phyloP scores from a whole-genome alignment of 108 stramenopile genomes.

The Cyclostephanos invisitatus region DNA sequence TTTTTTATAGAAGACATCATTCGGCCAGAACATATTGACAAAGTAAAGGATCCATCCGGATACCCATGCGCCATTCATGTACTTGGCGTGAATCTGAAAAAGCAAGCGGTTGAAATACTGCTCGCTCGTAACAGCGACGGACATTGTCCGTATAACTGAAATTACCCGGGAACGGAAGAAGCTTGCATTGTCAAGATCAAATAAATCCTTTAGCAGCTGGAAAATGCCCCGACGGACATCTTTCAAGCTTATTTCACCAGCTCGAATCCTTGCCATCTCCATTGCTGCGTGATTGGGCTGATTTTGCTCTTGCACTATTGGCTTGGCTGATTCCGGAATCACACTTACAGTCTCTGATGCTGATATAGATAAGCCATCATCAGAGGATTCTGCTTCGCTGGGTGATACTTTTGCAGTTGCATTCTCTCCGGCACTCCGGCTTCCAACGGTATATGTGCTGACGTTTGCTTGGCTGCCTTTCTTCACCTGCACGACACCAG shows the following conservation, averaged over 20 bases:
- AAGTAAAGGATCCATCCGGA: conserved; percentile 59
- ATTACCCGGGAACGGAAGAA: conserved; percentile 83
- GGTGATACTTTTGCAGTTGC: neutral
- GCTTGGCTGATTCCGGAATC: neutral
- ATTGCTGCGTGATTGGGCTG: conserved; percentile 30
- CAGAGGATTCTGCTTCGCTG: conserved; percentile 5
- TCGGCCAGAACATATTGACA: conserved; percentile 82
- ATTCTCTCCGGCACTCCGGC: neutral
- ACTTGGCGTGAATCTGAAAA: conserved; percentile 60
- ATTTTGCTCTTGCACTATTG: conserved; percentile 18
- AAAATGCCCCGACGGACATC: conserved; percentile 75
- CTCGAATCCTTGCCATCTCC: conserved; percentile 39
- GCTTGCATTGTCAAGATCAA: conserved; percentile 87
- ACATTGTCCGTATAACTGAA: conserved; percentile 78
- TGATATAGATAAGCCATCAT: conserved; percentile 6
- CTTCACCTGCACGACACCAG: conserved; percentile 40
- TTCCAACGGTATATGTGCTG: neutral
- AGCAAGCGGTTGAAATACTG: conserved; percentile 75
- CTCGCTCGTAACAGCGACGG: conserved; percentile 70
- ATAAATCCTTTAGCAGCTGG: conserved; percentile 68
- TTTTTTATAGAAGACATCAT: conserved; percentile 70
- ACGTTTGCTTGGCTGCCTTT: conserved; percentile 11
- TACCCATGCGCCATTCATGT: conserved; percentile 73
- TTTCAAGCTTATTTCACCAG: conserved; percentile 65
- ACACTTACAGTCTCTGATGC: neutral